Evolutionary conservation across 1,284 basidiomycete species (phyloP), one percentile per base, ranked within the genome.

Genomic region (Inonotus obliquus): DNA sequence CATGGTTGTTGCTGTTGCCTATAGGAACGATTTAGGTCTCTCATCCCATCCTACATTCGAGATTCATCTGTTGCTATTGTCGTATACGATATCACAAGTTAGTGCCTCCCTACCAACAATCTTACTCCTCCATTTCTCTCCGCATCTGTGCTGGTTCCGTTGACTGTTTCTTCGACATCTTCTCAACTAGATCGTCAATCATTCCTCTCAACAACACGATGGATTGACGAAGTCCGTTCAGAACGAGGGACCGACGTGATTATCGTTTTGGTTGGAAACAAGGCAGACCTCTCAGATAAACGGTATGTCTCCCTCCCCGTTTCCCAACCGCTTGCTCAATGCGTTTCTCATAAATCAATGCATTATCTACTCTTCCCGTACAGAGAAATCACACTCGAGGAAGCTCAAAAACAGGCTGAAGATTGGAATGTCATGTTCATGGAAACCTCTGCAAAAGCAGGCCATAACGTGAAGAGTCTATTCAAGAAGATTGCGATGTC

Each of bases 401-500:
- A 99, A 72, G 94, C 96, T 17, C 96, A 96, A 55, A 86, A 90
- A 63, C 93, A 94, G 70, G 86, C 96, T n/a, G 90, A 93, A 59
- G 91, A 97, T 72, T 81, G 97, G 65, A 91, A 90, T 70, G 92
- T 99, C 69, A 94, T 99, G 91, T 98, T 97, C 72, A 98, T 99
- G 87, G 97, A 99, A 78, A 99, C 97, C 3, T 97, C 94, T 37
- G 97, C 97, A 38, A 99, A 99, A 74, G 97, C 97, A 2, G 97
- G 97, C 1, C 96, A 99, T 75, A 99, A 99, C 68, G 97, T 99
- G 67, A 99, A 99, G 80, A 92, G 92, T 65, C 77, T 99, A 65
- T 99, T 99, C 84, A 94, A 98, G 80, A 99, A 98, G 83, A 99
- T 99, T 68, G 97, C 97, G 0, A 90, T 98, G 87, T 95, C 95